These are phyloP conservation scores for Magnusiomyces starmeri DNA, from an alignment of 1,139 yeast genomes.

Conservation along the genomic window DNA sequence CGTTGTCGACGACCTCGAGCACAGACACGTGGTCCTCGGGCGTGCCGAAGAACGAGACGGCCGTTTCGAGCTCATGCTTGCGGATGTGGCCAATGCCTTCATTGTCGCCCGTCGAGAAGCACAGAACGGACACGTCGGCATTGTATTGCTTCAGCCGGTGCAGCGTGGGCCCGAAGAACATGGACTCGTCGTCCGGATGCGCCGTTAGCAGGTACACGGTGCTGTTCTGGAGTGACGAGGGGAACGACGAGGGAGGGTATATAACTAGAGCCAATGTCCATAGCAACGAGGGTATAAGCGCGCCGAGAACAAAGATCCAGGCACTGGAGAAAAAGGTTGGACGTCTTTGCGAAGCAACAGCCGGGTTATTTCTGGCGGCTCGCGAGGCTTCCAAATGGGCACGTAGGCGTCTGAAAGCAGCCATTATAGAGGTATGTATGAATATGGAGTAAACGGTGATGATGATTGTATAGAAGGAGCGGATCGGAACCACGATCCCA, in stretches of 20 bases:
- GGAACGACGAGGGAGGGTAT: not conserved
- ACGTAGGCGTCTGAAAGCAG: no score
- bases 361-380: no score
- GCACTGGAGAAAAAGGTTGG: not conserved
- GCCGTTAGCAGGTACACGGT: slow-evolving; percentile 53
- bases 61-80: slow-evolving; percentile 47
- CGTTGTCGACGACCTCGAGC: slow-evolving; percentile 44
- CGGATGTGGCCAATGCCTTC: slow-evolving; percentile 65
- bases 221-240: slow-evolving; percentile 15
- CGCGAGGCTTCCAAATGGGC: no score
- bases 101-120: slow-evolving; percentile 74
- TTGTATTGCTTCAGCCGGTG: slow-evolving; percentile 39
- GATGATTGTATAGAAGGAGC: no score
- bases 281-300: slow-evolving; percentile 1
- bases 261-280: slow-evolving; percentile 1
- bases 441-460: no score
- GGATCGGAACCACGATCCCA: no score
- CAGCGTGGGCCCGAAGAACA: slow-evolving; percentile 88
- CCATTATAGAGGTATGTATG: no score
- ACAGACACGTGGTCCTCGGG: slow-evolving; percentile 7
- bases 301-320: not conserved
- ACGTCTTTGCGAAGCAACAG: no score
- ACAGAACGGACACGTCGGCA: slow-evolving; percentile 52
- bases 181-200: slow-evolving; percentile 98
- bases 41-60: slow-evolving; percentile 52